A percentile compares a stretch with the other conserved stretches of the same genome.
phyloP scores from a whole-genome alignment of 2,329 filamentous ascomycete species.

The Hansfordia pulvinata region DNA sequence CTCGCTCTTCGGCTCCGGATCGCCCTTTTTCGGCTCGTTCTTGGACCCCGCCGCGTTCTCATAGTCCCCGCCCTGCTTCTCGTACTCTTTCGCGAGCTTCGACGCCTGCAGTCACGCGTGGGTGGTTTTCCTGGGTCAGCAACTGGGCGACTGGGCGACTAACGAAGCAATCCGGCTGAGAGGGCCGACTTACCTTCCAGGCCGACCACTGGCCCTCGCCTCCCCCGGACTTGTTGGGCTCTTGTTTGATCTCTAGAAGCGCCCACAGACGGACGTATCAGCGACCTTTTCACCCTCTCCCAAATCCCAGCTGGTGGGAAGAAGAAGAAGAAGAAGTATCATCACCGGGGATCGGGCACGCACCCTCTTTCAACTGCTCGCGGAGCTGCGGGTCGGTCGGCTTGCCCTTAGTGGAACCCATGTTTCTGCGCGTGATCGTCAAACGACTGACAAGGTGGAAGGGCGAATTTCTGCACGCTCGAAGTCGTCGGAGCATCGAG shows the following conservation, averaged over 20 bases:
- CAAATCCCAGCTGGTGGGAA: too few species aligned
- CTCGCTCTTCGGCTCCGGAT: slow-evolving; percentile 6
- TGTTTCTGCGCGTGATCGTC: too few species aligned
- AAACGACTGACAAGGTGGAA: too few species aligned
- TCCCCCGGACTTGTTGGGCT: slow-evolving; percentile 25
- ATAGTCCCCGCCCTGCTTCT: slow-evolving; percentile 25
- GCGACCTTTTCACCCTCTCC: too few species aligned
- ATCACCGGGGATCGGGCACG: too few species aligned
- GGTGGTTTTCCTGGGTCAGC: not conserved
- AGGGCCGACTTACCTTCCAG: slow-evolving; percentile 17
- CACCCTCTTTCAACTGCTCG: slow-evolving; percentile 23
- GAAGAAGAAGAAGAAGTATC: too few species aligned
- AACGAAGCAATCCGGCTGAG: slow-evolving; percentile 4
- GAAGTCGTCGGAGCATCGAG: too few species aligned
- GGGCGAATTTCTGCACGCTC: too few species aligned
- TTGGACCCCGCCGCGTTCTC: slow-evolving; percentile 25
- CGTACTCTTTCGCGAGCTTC: slow-evolving; percentile 26
- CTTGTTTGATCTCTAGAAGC: slow-evolving; percentile 22
- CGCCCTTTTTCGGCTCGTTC: slow-evolving; percentile 16
- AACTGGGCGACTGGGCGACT: not conserved
- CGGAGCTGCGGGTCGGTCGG: slow-evolving; percentile 24
- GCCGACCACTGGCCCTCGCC: slow-evolving; percentile 24
- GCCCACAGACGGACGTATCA: too few species aligned
- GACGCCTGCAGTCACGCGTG: slow-evolving; percentile 10
- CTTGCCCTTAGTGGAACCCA: slow-evolving; percentile 25